These are phyloP conservation scores for Plasmodium gallinaceum DNA, from an alignment of 169 alveolate species.

Conservation along the genomic window DNA sequence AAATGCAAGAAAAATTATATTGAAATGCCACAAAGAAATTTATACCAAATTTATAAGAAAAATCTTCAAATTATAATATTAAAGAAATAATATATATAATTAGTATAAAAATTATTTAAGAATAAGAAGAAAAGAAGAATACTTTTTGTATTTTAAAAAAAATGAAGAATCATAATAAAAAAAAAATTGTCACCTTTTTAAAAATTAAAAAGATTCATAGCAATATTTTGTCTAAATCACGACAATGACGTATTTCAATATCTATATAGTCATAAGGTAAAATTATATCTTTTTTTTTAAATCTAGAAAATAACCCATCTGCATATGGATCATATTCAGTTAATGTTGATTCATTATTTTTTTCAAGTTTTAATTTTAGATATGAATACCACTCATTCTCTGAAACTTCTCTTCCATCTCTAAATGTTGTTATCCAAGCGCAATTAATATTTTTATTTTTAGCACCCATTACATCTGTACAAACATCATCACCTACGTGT, in stretches of 20 bases:
- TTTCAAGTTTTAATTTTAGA: slow-evolving; percentile 50
- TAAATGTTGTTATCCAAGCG: slow-evolving; percentile 73
- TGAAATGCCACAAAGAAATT: too few species aligned
- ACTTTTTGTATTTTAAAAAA: too few species aligned
- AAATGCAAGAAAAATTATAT: too few species aligned
- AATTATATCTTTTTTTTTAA: slow-evolving; percentile 19
- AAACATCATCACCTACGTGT: slow-evolving; percentile 73
- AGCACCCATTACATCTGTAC: slow-evolving; percentile 67
- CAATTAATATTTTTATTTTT: slow-evolving; percentile 65
- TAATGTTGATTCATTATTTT: slow-evolving; percentile 12
- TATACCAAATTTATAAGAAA: too few species aligned
- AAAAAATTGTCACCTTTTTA: too few species aligned
- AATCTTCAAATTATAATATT: too few species aligned
- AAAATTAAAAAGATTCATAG: background rate
- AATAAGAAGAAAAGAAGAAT: too few species aligned
- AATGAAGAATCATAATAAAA: too few species aligned
- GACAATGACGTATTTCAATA: slow-evolving; percentile 66
- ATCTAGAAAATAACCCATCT: slow-evolving; percentile 30
- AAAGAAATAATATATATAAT: too few species aligned
- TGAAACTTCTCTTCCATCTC: slow-evolving; percentile 49
- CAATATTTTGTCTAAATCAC: slow-evolving; percentile 47
- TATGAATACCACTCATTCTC: slow-evolving; percentile 67
- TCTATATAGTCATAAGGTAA: slow-evolving; percentile 59
- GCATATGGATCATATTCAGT: slow-evolving; percentile 51
- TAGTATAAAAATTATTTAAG: too few species aligned